These are phyloP conservation scores for Agarophyton chilense DNA, from an alignment of 23 red algal genomes.

Conservation along the genomic window DNA sequence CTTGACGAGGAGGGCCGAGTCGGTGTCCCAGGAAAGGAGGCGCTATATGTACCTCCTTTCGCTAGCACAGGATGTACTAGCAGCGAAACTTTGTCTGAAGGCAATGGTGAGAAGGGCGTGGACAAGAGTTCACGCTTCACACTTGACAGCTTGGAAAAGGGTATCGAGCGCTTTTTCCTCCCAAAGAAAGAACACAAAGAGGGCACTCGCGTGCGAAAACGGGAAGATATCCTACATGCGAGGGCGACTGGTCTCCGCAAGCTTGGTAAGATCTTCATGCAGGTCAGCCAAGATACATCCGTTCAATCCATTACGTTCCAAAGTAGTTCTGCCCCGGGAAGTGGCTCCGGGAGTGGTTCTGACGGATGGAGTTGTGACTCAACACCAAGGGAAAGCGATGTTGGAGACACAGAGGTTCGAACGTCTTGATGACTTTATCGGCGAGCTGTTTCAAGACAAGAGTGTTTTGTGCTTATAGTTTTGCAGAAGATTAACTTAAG, in stretches of 20 bases:
- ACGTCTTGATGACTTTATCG: neutral
- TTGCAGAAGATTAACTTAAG: constrained; percentile 23
- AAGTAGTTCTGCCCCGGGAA: neutral
- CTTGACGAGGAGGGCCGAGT: constrained; percentile 51
- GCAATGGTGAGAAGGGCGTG: neutral
- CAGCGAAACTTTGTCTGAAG: neutral
- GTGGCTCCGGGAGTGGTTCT: constrained; percentile 15
- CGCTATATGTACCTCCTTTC: constrained; percentile 2
- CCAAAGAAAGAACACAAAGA: constrained; percentile 77
- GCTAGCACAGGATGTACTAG: neutral
- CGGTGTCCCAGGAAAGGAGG: constrained; percentile 13
- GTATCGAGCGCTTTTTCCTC: constrained; percentile 58
- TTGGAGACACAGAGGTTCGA: constrained; percentile 1
- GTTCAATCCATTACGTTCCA: constrained; percentile 3
- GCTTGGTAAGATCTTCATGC: constrained; percentile 78
- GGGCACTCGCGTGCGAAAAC: constrained; percentile 55
- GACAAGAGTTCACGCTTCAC: constrained; percentile 40
- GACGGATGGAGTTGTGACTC: constrained; percentile 29
- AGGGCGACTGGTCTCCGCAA: constrained; percentile 62
- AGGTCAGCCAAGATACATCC: constrained; percentile 61
- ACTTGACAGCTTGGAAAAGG: constrained; percentile 69
- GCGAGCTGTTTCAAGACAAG: neutral
- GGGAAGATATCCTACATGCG: constrained; percentile 65
- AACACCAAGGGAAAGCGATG: constrained; percentile 12
- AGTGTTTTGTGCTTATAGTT: neutral